Evolutionary conservation across 1,284 basidiomycete species (phyloP), one percentile per base, ranked within the genome.

Genomic region (Trichosporon faecale): DNA sequence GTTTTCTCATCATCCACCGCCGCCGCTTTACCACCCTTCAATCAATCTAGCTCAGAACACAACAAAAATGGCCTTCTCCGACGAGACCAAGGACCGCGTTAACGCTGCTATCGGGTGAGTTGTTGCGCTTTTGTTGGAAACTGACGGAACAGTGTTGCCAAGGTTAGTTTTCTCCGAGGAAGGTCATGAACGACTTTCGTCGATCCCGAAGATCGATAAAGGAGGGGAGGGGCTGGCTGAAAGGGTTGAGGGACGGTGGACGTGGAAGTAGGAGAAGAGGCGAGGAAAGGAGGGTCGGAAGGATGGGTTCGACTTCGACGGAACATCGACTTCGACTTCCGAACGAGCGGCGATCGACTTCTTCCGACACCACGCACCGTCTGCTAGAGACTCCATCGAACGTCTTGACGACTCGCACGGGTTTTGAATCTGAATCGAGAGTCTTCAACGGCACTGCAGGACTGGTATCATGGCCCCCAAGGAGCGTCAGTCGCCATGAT

Each of bases 31-130:
- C 11, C 27, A 21, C 21, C 65, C 16, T 16, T 5, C 27, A 21
- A 14, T 14, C 33, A n/a, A 31, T n/a, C n/a, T n/a, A n/a, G n/a
- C n/a, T n/a, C n/a, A n/a, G n/a, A n/a, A n/a, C n/a, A n/a, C 14
- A 65, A 16, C 29, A 33, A 77, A 44, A 60, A 84, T 84, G 82
- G 77, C 82, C 8, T 80, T 84, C 73, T 83, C 82, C 66, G 83
- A 84, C 78, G 83, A 84, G 75, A 84, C 83, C 65, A 84, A 84
- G 73, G 83, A 84, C 78, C 73, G 80, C 69, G 78, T 83, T 71
- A 83, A 83, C 76, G 77, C 80, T 60, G 80, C 79, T 69, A 73
- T 84, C 65, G 82, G 82, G 81, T 82, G 67, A 68, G 79, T 77
- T 27, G 8, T 4, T 7, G 6, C 9, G 6, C 9, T 3, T 31